Base-by-base conservation (phyloP, 2,329 filamentous ascomycete genomes). In the Cladophialophora psammophila region DNA sequence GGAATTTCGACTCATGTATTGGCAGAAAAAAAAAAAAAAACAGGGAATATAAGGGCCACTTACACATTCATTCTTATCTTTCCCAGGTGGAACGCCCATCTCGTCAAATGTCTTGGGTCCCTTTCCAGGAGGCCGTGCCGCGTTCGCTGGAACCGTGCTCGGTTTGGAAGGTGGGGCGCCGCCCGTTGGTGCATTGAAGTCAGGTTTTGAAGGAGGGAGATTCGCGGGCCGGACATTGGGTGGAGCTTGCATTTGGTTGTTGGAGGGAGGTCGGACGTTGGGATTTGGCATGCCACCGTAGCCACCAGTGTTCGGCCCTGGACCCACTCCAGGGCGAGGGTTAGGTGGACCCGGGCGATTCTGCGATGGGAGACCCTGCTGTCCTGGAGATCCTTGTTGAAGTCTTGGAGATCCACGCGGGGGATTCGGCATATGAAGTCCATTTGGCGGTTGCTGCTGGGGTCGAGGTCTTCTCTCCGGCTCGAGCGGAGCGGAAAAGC, bases 71-170 rank as follows among this genome's bases (percentile, higher is more conserved):
- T 87, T 87, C n/a, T 97, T 92, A 69, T 90, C 86, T 79, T 95
- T 94, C 56, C 85, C 89, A 74, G 89, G 86, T 6, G 93, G 92
- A 73, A 99, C 94, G 45, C 95, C 95, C 95, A 99, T 99, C 77
- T 96, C 94, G 77, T 97, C 94, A 78, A 99, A 99, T 0, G 95
- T 98, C 74, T 95, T 92, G 0, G 95, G 94, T 10, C 94, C 95
- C 76, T 93, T 92, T 58, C 85, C 86, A 13, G 77, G 78, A 68
- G 65, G 73, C 61, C 65, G 34, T 15, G 59, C 59, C 58, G 67
- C 72, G 20, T 74, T 72, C 38, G 78, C 75, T 45, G 68, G 57
- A 15, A 81, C 80, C 2, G 82, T 71, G 70, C 80, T 77, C 20
- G 80, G 75, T 6, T 81, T 77, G 67, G 73, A 73, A 55, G 71